Conservation (phyloP, 1,284 basidiomycete genomes). For the Tylopilus orsonianus region DNA sequence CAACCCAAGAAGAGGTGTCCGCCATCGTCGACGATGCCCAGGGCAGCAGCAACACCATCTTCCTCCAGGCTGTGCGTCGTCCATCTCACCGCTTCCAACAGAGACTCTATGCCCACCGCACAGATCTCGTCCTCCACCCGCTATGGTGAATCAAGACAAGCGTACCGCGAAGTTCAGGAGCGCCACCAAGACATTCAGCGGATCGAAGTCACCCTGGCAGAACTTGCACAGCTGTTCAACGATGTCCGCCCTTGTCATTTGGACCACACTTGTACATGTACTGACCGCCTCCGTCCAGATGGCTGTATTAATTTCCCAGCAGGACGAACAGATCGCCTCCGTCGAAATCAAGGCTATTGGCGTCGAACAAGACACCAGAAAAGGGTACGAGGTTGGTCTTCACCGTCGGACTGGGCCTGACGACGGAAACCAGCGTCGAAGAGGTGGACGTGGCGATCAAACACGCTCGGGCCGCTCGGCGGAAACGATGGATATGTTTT, state of each 20-base stretch:
- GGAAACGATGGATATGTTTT: constrained; percentile 83
- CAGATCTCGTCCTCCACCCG: constrained; percentile 72
- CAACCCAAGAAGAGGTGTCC: constrained; percentile 79
- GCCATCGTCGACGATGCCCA: constrained; percentile 73
- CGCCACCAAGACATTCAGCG: constrained; percentile 86
- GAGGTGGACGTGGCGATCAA: constrained; percentile 74
- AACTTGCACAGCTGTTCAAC: constrained; percentile 86
- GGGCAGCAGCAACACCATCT: constrained; percentile 66
- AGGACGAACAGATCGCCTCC: constrained; percentile 70
- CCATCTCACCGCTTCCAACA: neutral
- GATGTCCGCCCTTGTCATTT: constrained; percentile 50
- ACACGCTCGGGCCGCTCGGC: constrained; percentile 68
- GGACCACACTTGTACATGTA: neutral
- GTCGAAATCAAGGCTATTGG: constrained; percentile 63
- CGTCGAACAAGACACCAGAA: constrained; percentile 68
- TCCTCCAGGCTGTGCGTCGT: constrained; percentile 77
- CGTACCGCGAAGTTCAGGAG: constrained; percentile 88
- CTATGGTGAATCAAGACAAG: constrained; percentile 82
- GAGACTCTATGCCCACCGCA: neutral
- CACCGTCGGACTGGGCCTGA: neutral
- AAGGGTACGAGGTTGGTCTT: constrained; percentile 52
- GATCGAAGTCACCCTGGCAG: constrained; percentile 86
- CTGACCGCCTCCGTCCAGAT: constrained; percentile 47
- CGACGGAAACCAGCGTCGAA: constrained; percentile 43
- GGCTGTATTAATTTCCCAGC: constrained; percentile 76